Evolutionary conservation across 1,284 basidiomycete genomes (phyloP).

Genomic region (Leccinum subspadiceum): DNA sequence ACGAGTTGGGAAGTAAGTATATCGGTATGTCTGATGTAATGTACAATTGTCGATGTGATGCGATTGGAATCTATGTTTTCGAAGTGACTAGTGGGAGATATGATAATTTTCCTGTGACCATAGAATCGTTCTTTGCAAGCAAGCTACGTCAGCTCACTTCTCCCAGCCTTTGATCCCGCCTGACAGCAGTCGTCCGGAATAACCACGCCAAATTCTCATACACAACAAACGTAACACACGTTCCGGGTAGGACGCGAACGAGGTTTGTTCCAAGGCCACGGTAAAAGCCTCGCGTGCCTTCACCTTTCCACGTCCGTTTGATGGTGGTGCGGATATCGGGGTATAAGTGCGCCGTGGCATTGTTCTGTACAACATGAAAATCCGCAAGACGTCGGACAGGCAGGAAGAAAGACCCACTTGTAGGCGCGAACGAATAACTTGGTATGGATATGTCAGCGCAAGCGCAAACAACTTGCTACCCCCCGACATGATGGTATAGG

Average conservation of each 20-base stretch:
- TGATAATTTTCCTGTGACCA: not conserved
- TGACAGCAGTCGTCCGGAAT: conserved; percentile 60
- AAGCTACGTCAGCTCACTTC: conserved; percentile 9
- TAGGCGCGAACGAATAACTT: conserved; percentile 92
- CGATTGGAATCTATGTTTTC: not conserved
- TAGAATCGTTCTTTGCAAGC: not conserved
- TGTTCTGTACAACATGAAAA: conserved; percentile 45
- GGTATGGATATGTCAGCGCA: conserved; percentile 91
- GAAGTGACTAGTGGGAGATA: conserved; percentile 8
- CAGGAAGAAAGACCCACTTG: conserved; percentile 55
- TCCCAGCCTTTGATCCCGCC: conserved; percentile 17
- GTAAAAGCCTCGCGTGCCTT: conserved; percentile 89
- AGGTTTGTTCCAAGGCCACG: conserved; percentile 95
- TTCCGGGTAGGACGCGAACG: conserved; percentile 94
- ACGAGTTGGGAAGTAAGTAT: conserved; percentile 8
- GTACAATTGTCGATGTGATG: conserved; percentile 11
- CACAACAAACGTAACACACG: conserved; percentile 97
- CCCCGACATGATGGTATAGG: conserved; percentile 90
- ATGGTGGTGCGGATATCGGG: conserved; percentile 83
- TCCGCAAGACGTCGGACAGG: not conserved
- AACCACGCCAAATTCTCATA: conserved; percentile 95
- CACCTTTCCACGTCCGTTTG: conserved; percentile 74
- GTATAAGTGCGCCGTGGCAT: conserved; percentile 63
- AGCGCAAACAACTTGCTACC: conserved; percentile 88
- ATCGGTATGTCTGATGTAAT: conserved; percentile 3